Evolutionary conservation across 331 rosid genomes (phyloP).

Genomic region (Quercus tomentella): DNA sequence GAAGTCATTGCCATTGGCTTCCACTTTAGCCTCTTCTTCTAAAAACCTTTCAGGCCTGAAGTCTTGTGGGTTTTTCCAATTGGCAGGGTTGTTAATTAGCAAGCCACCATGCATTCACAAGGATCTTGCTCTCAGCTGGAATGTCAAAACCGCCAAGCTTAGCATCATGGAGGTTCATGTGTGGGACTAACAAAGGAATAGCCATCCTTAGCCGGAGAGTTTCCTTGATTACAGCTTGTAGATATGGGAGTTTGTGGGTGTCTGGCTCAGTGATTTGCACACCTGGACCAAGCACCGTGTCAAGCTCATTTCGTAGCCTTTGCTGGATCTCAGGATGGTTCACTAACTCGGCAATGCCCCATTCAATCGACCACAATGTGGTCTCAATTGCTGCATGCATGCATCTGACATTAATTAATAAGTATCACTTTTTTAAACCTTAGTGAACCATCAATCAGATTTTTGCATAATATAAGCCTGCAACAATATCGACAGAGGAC

Average conservation of each 20-base stretch:
- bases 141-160: slow-evolving; percentile 70
- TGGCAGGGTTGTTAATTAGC: slow-evolving; percentile 83
- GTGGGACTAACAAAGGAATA: slow-evolving; percentile 81
- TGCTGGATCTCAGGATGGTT: slow-evolving; percentile 67
- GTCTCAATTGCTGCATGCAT: slow-evolving; percentile 63
- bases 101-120: slow-evolving; percentile 92
- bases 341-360: slow-evolving; percentile 87
- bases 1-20: slow-evolving; percentile 83
- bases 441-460: too few species aligned
- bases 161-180: slow-evolving; percentile 82
- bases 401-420: too few species aligned
- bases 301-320: slow-evolving; percentile 54
- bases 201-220: slow-evolving; percentile 78
- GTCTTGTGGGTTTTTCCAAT: slow-evolving; percentile 77
- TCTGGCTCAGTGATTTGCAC: slow-evolving; percentile 67
- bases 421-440: too few species aligned
- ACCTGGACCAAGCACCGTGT: slow-evolving; percentile 55
- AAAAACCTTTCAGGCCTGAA: slow-evolving; percentile 81
- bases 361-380: slow-evolving; percentile 76
- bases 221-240: slow-evolving; percentile 78
- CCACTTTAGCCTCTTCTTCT: slow-evolving; percentile 74
- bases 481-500: too few species aligned
- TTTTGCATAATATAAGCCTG: too few species aligned
- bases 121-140: slow-evolving; percentile 81
- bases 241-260: slow-evolving; percentile 58